Conservation (phyloP, 2,329 filamentous ascomycete species). For the Chaetoscypha palmicola region DNA sequence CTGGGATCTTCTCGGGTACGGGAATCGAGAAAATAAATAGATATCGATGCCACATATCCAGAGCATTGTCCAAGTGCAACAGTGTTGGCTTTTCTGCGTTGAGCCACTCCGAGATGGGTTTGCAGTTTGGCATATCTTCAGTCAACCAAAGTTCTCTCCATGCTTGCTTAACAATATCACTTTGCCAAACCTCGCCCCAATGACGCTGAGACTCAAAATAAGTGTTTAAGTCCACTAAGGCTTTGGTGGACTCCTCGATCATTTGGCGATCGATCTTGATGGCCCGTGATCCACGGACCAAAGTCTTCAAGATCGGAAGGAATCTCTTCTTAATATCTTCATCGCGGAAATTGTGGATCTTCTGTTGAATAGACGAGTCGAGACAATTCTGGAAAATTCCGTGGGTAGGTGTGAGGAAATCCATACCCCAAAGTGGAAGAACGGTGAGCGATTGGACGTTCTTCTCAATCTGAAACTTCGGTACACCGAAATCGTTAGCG, state of each 20-base stretch:
- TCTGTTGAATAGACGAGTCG: conserved; percentile 41
- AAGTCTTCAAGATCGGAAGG: conserved; percentile 42
- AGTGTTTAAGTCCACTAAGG: conserved; percentile 24
- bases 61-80: conserved; percentile 37
- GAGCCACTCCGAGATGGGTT: conserved; percentile 38
- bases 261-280: conserved; percentile 39
- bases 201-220: conserved; percentile 36
- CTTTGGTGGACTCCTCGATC: conserved; percentile 33
- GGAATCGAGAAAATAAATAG: conserved; percentile 42
- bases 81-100: conserved; percentile 39
- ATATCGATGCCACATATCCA: conserved; percentile 40
- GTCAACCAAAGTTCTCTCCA: conserved; percentile 41
- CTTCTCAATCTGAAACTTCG: conserved; percentile 41
- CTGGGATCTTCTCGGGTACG: conserved; percentile 37
- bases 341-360: conserved; percentile 35
- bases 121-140: conserved; percentile 36
- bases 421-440: conserved; percentile 43
- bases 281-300: conserved; percentile 44
- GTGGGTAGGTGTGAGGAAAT: conserved; percentile 42
- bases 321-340: conserved; percentile 46
- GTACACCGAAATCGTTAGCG: conserved; percentile 44
- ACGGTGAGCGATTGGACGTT: conserved; percentile 44
- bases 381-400: conserved; percentile 42
- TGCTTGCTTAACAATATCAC: conserved; percentile 38
- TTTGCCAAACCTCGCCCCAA: conserved; percentile 41